These are phyloP conservation scores for Licmophora abbreviata DNA, from an alignment of 108 stramenopile species.

Conservation along the genomic window DNA sequence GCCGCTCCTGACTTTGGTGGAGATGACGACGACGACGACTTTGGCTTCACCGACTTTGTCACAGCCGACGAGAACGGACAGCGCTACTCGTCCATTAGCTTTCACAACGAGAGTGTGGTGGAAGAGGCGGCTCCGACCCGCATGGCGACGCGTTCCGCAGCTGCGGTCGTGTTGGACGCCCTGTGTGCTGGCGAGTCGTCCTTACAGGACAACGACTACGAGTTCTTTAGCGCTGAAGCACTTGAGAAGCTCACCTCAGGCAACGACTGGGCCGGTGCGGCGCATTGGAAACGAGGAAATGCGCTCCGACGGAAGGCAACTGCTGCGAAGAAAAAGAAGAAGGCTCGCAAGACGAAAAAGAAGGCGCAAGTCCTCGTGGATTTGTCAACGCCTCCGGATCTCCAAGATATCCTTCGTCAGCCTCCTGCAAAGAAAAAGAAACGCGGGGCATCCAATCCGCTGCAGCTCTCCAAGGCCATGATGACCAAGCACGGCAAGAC, in stretches of 20 bases:
- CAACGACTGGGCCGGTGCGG: slow-evolving; percentile 84
- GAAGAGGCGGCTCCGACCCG: background rate
- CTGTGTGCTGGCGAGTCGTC: slow-evolving; percentile 56
- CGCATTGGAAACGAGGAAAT: slow-evolving; percentile 77
- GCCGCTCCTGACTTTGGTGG: slow-evolving; percentile 21
- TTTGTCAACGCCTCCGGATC: slow-evolving; percentile 1
- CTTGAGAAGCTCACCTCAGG: slow-evolving; percentile 49
- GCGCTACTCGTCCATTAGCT: slow-evolving; percentile 29
- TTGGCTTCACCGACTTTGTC: slow-evolving; percentile 16
- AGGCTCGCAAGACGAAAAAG: slow-evolving; percentile 15
- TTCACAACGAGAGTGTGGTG: slow-evolving; percentile 4
- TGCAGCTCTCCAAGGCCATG: slow-evolving; percentile 46
- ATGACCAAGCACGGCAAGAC: slow-evolving; percentile 33
- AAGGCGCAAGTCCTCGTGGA: slow-evolving; percentile 34
- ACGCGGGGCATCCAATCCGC: slow-evolving; percentile 27
- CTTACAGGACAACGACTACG: slow-evolving; percentile 38
- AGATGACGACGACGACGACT: slow-evolving; percentile 19
- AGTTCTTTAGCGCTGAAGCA: slow-evolving; percentile 55
- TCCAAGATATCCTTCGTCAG: slow-evolving; percentile 25
- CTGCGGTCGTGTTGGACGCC: slow-evolving; percentile 55
- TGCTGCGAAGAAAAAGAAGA: slow-evolving; percentile 19
- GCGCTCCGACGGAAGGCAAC: slow-evolving; percentile 8
- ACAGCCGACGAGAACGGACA: slow-evolving; percentile 25
- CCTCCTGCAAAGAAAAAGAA: slow-evolving; percentile 31
- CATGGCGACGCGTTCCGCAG: slow-evolving; percentile 7